Evolutionary conservation across 768 basidiomycete genomes (phyloP), one percentile per base, ranked within the genome.

Genomic region (Termitomyces sp.): DNA sequence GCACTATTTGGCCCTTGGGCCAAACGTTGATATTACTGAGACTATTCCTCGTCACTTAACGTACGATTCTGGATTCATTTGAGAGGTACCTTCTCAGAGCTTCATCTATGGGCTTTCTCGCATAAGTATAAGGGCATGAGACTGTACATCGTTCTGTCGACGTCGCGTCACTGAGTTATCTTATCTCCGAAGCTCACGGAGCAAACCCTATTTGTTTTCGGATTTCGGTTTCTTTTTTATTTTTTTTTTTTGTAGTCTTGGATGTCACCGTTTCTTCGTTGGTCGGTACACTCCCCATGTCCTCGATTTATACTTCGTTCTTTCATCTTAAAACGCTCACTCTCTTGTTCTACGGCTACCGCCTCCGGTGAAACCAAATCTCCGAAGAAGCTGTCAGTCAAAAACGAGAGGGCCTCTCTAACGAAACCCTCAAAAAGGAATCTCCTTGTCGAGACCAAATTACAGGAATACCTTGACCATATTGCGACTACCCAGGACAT

Each of bases 401-500:
- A 34, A 45, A 59, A 55, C 39, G 12, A 56, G 55, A 50, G 54
- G 29, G 50, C 31, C 26, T 46, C 33, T 46, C 13, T 0, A 53
- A 24, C 24, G 37, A 37, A 41, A 42, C 20, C 42, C 49, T n/a
- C 45, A 28, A 45, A 24, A 29, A 59, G 65, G 56, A 73, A 70
- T 62, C 60, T 74, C 15, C 64, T 79, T 28, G 74, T 75, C 37
- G 68, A 77, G 28, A 81, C 74, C 41, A 79, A 76, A 60, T 71
- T 87, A 5, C 79, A 84, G 55, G 72, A 75, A 36, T 84, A 82
- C 65, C 79, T 91, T 16, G 73, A 82, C n/a, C 73, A 77, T 29
- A 73, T 88, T 45, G 73, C 74, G 44, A 71, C 75, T 31, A 76
- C 77, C 26, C 65, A 74, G 29, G 70, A 77, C 28, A 76, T 87